phyloP scores from a whole-genome alignment of 371 early-diverging fungal species.

The Conidiobolus incongruus region DNA sequence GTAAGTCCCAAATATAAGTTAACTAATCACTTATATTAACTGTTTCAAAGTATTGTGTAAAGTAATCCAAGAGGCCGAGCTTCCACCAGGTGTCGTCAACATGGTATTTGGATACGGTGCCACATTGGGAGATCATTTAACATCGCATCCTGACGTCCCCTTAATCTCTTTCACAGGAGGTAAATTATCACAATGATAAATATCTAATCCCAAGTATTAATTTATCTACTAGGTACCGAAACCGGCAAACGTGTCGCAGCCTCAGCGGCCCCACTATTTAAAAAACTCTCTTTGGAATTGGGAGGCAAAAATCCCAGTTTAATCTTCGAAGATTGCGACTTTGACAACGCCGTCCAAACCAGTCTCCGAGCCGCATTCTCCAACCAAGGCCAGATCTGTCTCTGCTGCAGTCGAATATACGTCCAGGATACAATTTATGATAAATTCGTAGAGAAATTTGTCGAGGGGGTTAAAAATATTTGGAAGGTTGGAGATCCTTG shows the following conservation, averaged over 20 bases:
- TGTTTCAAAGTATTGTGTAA: slow-evolving; percentile 18
- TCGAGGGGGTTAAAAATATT: slow-evolving; percentile 9
- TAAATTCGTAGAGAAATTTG: slow-evolving; percentile 22
- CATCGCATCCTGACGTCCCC: slow-evolving; percentile 34
- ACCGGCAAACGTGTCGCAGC: slow-evolving; percentile 31
- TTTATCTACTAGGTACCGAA: slow-evolving; percentile 20
- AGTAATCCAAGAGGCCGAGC: slow-evolving; percentile 31
- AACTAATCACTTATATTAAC: background rate
- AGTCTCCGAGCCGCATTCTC: slow-evolving; percentile 26
- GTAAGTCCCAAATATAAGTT: slow-evolving; percentile 2
- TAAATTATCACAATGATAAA: background rate
- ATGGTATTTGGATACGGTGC: slow-evolving; percentile 47
- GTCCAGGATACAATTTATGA: slow-evolving; percentile 34
- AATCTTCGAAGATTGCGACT: slow-evolving; percentile 45
- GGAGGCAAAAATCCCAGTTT: slow-evolving; percentile 61
- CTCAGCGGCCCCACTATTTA: slow-evolving; percentile 23
- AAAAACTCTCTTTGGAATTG: slow-evolving; percentile 46
- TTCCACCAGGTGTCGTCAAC: slow-evolving; percentile 54
- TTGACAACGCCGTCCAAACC: slow-evolving; percentile 28
- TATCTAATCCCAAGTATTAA: background rate
- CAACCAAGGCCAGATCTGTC: slow-evolving; percentile 52
- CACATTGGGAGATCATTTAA: slow-evolving; percentile 34
- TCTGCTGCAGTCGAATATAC: slow-evolving; percentile 39
- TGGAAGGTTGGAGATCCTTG: slow-evolving; percentile 43
- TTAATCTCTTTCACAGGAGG: slow-evolving; percentile 57